Percentiles rank a stretch among this genome's conserved stretches.
Conservation (phyloP, 2,329 filamentous ascomycete genomes). For the Epichloe typhina region DNA sequence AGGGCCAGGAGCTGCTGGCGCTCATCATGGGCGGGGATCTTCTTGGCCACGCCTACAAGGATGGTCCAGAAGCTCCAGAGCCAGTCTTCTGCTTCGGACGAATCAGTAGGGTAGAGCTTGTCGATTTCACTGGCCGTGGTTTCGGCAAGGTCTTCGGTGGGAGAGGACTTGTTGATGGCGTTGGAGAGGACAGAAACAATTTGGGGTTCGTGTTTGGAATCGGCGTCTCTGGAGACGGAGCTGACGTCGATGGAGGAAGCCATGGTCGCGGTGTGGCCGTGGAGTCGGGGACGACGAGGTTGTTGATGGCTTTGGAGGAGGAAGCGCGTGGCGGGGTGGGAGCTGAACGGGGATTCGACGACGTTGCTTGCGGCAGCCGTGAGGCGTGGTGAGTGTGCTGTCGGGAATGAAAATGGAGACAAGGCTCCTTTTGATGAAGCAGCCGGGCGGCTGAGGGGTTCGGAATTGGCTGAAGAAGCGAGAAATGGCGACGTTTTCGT, state of each 20-base stretch:
- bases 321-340: neutral
- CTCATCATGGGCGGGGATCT: slow-evolving; percentile 15
- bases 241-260: slow-evolving; percentile 2
- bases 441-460: no score
- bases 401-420: neutral
- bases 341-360: neutral
- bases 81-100: slow-evolving; percentile 12
- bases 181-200: slow-evolving; percentile 13
- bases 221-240: slow-evolving; percentile 1
- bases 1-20: slow-evolving; percentile 13
- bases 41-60: slow-evolving; percentile 12
- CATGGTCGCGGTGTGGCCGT: slow-evolving; percentile 1
- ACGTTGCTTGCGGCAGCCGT: neutral
- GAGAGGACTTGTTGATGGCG: slow-evolving; percentile 10
- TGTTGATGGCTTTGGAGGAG: neutral
- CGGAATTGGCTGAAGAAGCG: neutral
- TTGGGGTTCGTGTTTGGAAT: slow-evolving; percentile 7
- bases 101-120: slow-evolving; percentile 11
- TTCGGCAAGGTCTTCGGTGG: slow-evolving; percentile 9
- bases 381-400: neutral
- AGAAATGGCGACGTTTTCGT: neutral
- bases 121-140: slow-evolving; percentile 14
- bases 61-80: slow-evolving; percentile 19
- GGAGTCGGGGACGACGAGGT: neutral
- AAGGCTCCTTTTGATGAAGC: no score